Percentiles rank a stretch among this genome's conserved stretches.
phyloP scores from a whole-genome alignment of 345 rosid genomes.

The Pugionium cornutum region DNA sequence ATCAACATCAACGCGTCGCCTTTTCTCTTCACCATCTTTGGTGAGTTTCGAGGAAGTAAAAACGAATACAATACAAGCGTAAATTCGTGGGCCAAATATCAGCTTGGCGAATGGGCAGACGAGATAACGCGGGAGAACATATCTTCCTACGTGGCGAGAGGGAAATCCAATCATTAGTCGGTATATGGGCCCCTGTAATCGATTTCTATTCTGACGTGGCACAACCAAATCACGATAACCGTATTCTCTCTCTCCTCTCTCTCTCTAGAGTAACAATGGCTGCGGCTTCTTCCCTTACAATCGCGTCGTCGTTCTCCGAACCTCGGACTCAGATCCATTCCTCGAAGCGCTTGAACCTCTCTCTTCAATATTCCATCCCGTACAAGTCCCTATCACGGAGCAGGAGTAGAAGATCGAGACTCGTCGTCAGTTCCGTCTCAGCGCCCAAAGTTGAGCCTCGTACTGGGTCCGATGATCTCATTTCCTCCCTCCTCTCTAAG shows the following conservation, averaged over 20 bases:
- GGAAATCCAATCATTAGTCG: background rate
- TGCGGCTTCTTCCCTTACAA: constrained; percentile 45
- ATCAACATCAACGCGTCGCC: constrained; percentile 70
- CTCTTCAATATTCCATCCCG: constrained; percentile 36
- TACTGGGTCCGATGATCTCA: constrained; percentile 68
- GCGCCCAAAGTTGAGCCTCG: constrained; percentile 48
- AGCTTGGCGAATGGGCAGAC: background rate
- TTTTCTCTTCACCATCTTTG: constrained; percentile 82
- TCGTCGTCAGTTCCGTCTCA: constrained; percentile 53
- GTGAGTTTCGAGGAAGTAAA: constrained; percentile 87
- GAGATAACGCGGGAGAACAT: constrained; percentile 27
- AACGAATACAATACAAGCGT: constrained; percentile 53
- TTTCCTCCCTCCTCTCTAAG: constrained; percentile 77
- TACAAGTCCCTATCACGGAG: constrained; percentile 1
- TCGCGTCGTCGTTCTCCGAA: constrained; percentile 43
- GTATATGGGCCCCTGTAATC: background rate
- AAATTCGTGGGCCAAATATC: too few relatives aligned
- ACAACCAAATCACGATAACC: constrained; percentile 20
- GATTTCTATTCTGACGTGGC: background rate
- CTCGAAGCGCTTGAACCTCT: constrained; percentile 16
- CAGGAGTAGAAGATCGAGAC: constrained; percentile 14
- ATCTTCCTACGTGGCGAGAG: constrained; percentile 35
- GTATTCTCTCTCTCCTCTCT: background rate
- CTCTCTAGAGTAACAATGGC: constrained; percentile 44
- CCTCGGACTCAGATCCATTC: constrained; percentile 11